Evolutionary conservation across 2,329 filamentous ascomycete species (phyloP).

Genomic region (Grosmannia serpens): DNA sequence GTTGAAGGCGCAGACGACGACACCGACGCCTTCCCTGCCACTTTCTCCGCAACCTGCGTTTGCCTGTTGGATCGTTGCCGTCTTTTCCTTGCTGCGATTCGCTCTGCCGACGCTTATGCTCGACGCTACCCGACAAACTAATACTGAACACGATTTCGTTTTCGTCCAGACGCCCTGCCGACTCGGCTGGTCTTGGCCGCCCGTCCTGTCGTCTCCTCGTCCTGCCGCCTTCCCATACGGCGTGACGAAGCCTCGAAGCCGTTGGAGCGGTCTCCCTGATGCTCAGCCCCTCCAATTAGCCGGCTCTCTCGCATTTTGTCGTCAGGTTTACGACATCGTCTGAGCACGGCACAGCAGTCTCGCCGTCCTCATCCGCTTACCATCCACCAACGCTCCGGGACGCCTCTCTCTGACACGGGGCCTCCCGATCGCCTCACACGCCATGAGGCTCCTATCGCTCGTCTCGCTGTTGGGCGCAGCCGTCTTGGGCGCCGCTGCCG

Average conservation of each 20-base stretch:
- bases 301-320: neutral
- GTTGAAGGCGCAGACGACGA: neutral
- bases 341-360: neutral
- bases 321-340: neutral
- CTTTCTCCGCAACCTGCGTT: neutral
- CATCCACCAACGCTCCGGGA: neutral
- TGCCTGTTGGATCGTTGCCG: neutral
- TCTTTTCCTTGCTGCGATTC: neutral
- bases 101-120: neutral
- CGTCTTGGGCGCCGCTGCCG: constrained; percentile 25
- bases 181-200: neutral
- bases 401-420: neutral
- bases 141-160: neutral
- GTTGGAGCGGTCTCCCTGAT: neutral
- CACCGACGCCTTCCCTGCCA: neutral
- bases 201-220: neutral
- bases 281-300: neutral
- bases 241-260: neutral
- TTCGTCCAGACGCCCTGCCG: neutral
- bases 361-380: neutral
- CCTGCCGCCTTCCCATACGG: neutral
- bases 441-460: constrained; percentile 33
- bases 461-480: constrained; percentile 36
- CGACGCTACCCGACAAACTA: neutral
- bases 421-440: neutral